phyloP scores from a whole-genome alignment of 2,329 filamentous ascomycete species.

The Pochonia chlamydosporia region DNA sequence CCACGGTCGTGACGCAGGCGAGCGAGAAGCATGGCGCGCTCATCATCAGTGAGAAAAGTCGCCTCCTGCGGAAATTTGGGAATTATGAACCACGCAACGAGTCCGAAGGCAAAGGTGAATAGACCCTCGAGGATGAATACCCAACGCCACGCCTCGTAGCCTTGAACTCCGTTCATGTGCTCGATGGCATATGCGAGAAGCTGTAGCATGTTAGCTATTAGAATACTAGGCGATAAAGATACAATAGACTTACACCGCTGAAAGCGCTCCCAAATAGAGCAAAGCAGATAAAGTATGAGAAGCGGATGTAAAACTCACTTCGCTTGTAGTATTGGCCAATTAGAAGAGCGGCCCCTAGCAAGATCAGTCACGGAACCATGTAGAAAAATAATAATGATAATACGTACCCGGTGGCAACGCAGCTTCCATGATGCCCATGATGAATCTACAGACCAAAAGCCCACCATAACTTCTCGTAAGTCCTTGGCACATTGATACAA shows the following conservation, averaged over 20 bases:
- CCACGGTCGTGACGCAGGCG: conserved; percentile 43
- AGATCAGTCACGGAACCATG: not conserved
- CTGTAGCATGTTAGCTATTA: conserved; percentile 1
- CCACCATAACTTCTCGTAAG: conserved; percentile 9
- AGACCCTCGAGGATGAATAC: conserved; percentile 60
- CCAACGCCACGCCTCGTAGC: conserved; percentile 38
- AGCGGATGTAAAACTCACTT: conserved; percentile 10
- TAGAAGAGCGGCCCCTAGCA: conserved; percentile 7
- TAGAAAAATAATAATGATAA: not conserved
- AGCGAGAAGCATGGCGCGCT: conserved; percentile 46
- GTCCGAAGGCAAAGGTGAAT: conserved; percentile 41
- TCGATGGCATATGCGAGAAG: conserved; percentile 10
- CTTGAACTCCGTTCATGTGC: conserved; percentile 6
- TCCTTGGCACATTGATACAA: conserved; percentile 11
- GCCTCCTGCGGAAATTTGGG: conserved; percentile 41
- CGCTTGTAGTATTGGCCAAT: conserved; percentile 11
- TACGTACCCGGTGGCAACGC: conserved; percentile 8
- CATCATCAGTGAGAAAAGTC: conserved; percentile 41
- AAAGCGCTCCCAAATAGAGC: conserved; percentile 10
- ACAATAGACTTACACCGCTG: conserved; percentile 8
- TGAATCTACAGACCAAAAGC: conserved; percentile 9
- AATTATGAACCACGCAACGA: conserved; percentile 43
- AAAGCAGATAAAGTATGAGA: conserved; percentile 11
- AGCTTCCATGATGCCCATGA: conserved; percentile 11
- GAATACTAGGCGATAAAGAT: not conserved